A percentile compares a stretch with the other conserved stretches of the same genome.
phyloP scores from a whole-genome alignment of 2,329 filamentous ascomycete species.

The Magnaporthiopsis rhizophila region DNA sequence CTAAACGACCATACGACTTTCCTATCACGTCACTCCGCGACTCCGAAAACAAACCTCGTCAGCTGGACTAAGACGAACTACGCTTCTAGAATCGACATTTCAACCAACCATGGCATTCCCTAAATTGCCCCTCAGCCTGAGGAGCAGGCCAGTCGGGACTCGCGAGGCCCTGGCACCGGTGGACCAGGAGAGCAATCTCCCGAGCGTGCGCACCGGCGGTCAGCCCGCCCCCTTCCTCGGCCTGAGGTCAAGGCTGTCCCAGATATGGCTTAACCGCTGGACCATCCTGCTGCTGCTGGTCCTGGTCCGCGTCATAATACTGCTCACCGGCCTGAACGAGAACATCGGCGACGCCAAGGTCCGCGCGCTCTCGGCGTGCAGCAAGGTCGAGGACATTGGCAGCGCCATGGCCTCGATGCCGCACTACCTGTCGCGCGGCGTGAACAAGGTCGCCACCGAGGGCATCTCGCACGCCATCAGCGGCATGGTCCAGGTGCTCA shows the following conservation, averaged over 20 bases:
- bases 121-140: conserved; percentile 22
- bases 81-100: conserved; percentile 14
- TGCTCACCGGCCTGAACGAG: conserved; percentile 62
- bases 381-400: conserved; percentile 83
- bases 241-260: conserved; percentile 79
- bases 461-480: conserved; percentile 74
- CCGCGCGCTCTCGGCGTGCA: conserved; percentile 83
- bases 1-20: conserved; percentile 4
- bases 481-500: conserved; percentile 70
- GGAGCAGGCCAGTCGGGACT: conserved; percentile 24
- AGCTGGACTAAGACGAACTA: conserved; percentile 16
- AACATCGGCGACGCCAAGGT: conserved; percentile 68
- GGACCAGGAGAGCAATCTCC: conserved; percentile 27
- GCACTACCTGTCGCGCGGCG: conserved; percentile 80
- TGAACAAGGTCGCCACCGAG: conserved; percentile 76
- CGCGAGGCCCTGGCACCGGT: conserved; percentile 20
- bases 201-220: conserved; percentile 36
- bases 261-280: conserved; percentile 98
- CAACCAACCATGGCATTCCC: conserved; percentile 15
- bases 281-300: conserved; percentile 83
- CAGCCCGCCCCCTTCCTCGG: conserved; percentile 80
- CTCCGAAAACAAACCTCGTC: neutral
- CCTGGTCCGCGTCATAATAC: conserved; percentile 70
- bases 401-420: conserved; percentile 98
- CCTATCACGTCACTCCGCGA: neutral